Evolutionary conservation across 106 monocot species (phyloP).

Genomic region (Amphibolis antarctica): DNA sequence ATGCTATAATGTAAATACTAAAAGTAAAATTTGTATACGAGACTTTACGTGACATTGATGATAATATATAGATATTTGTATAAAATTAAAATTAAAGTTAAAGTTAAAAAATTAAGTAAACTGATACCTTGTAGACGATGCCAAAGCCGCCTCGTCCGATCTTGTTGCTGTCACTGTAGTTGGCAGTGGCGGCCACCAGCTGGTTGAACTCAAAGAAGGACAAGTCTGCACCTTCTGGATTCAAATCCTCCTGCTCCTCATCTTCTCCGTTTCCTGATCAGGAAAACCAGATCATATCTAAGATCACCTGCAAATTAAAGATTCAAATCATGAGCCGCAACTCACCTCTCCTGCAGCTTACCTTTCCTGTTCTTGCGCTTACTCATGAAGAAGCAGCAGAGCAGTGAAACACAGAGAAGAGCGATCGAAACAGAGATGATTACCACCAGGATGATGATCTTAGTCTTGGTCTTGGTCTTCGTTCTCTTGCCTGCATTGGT

Average conservation of each 20-base stretch:
- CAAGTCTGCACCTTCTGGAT: neutral
- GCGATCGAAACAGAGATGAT: neutral
- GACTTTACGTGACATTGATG: too few relatives aligned
- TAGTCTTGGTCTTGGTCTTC: too few relatives aligned
- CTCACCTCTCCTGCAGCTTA: neutral
- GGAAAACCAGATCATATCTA: neutral
- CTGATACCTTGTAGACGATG: slow-evolving; percentile 10
- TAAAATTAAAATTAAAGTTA: too few relatives aligned
- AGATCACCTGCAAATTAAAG: neutral
- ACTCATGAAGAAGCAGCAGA: neutral
- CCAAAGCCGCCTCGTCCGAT: slow-evolving; percentile 10
- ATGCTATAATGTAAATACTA: too few relatives aligned
- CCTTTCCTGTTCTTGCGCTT: neutral
- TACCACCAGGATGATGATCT: neutral
- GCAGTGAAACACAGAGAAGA: neutral
- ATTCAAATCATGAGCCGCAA: neutral
- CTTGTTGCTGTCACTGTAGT: neutral
- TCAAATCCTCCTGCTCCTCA: neutral
- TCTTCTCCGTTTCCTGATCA: neutral
- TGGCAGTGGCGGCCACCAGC: slow-evolving; percentile 2
- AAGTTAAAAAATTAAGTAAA: too few relatives aligned
- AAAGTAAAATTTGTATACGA: too few relatives aligned
- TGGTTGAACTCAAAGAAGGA: neutral
- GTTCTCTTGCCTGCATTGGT: neutral
- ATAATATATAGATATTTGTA: too few relatives aligned